Conservation (phyloP, 108 stramenopile genomes). For the Cyclotella cryptica region DNA sequence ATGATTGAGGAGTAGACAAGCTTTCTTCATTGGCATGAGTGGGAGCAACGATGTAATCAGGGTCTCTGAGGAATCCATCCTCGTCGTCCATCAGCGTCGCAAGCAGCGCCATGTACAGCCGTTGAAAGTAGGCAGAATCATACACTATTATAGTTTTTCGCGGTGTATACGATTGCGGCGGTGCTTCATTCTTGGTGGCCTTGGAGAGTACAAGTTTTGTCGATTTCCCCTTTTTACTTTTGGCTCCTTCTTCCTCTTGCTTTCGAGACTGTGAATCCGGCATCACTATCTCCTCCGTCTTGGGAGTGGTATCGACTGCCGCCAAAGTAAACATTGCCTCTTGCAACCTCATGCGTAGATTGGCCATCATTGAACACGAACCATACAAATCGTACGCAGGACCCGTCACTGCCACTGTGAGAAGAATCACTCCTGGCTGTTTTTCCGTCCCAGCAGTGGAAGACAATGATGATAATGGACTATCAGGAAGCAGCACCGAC, state of each 20-base stretch:
- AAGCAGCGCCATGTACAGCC: slow-evolving; percentile 44
- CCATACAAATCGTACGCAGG: slow-evolving; percentile 52
- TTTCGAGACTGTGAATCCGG: neutral
- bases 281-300: neutral
- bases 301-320: slow-evolving; percentile 31
- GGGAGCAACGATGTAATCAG: neutral
- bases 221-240: slow-evolving; percentile 10
- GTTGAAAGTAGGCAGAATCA: slow-evolving; percentile 45
- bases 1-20: neutral
- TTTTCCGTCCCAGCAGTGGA: neutral
- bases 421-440: slow-evolving; percentile 23
- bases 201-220: neutral
- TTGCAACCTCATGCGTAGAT: slow-evolving; percentile 29
- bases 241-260: neutral
- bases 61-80: slow-evolving; percentile 27
- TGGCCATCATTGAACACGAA: slow-evolving; percentile 28
- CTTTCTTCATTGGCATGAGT: neutral
- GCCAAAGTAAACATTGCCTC: slow-evolving; percentile 26
- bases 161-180: neutral
- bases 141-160: neutral
- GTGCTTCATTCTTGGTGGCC: neutral
- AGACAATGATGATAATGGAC: neutral
- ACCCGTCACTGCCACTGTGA: slow-evolving; percentile 40
- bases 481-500: slow-evolving; percentile 13
- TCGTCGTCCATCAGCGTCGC: slow-evolving; percentile 48